Conservation (phyloP, 495 filamentous ascomycete species). For the Penicillium pulvis region DNA sequence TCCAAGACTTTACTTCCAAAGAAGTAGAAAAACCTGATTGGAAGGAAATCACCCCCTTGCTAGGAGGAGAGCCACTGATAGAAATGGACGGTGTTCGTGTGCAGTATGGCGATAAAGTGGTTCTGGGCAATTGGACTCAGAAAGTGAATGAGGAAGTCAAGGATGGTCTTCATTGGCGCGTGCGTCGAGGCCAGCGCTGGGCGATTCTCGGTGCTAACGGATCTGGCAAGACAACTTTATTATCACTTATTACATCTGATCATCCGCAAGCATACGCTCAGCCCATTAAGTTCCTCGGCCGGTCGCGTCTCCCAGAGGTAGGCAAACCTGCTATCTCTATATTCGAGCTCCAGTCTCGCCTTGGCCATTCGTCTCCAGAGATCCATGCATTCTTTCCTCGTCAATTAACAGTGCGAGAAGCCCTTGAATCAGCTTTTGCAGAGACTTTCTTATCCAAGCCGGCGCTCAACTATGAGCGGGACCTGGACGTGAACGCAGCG, state of each 20-base stretch:
- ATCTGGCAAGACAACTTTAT: conserved; percentile 80
- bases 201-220: conserved; percentile 90
- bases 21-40: conserved; percentile 1
- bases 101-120: conserved; percentile 73
- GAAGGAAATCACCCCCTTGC: neutral
- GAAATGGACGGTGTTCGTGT: conserved; percentile 85
- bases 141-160: conserved; percentile 44
- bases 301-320: conserved; percentile 71
- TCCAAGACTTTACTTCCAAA: conserved; percentile 29
- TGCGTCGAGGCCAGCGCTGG: conserved; percentile 84
- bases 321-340: conserved; percentile 78
- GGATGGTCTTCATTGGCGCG: conserved; percentile 76
- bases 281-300: conserved; percentile 82
- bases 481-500: conserved; percentile 60
- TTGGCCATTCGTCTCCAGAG: conserved; percentile 92
- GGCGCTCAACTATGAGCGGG: conserved; percentile 54
- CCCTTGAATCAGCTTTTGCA: conserved; percentile 83
- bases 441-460: conserved; percentile 80
- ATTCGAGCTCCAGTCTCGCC: conserved; percentile 86
- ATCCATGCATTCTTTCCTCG: conserved; percentile 91
- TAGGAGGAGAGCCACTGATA: conserved; percentile 65
- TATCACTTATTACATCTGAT: conserved; percentile 91
- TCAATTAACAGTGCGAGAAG: conserved; percentile 69
- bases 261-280: conserved; percentile 92
- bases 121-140: conserved; percentile 79